Evolutionary conservation across 225 moss, liverwort and hornwort species (phyloP), one percentile per base, ranked within the genome.

Genomic region (Asterella californica): DNA sequence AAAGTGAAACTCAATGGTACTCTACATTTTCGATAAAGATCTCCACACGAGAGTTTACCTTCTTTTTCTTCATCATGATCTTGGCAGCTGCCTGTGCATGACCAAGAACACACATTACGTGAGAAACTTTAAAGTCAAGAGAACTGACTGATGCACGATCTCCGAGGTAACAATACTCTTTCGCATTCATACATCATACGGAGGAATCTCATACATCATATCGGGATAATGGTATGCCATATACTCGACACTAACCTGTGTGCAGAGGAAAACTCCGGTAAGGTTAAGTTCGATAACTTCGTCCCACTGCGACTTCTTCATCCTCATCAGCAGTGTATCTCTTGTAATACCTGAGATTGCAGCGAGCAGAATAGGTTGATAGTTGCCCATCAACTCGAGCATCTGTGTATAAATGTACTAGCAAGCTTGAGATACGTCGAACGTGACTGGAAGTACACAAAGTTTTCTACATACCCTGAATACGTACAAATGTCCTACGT

Each of bases 251-350:
- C 75, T 78, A 37, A 91, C 94, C 92, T 96, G 96, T 61, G 94
- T 96, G 83, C 94, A 96, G 72, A 96, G 96, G 68, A 92, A 96
- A 73, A 96, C 96, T 79, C 94, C 96, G 29, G 94, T 92, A 29
- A 96, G 91, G 79, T 96, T 96, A 46, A 96, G 92, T 72, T 90
- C 92, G 68, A 96, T 91, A 67, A 96, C 96, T 8, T 96, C 92
- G 82, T 94, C 94, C 96, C 96, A 96, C 83, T 96, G 96, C 48
- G 88, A 46, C 82, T 90, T 94, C 89, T 96, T 96, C 96, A 96
- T 96, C 79, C 96, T 91, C 94, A 96, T 94, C 79, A 96, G 85
- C 66, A 96, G 80, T 21, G 90, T 94, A 65, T 96, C 94, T 80
- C 88, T 92, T 45, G 96, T 94, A 49, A 96, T 96, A 70, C 96